A percentile compares a stretch with the other conserved stretches of the same genome.
phyloP scores from a whole-genome alignment of 495 filamentous ascomycete genomes.

The Cladorrhinum samala region DNA sequence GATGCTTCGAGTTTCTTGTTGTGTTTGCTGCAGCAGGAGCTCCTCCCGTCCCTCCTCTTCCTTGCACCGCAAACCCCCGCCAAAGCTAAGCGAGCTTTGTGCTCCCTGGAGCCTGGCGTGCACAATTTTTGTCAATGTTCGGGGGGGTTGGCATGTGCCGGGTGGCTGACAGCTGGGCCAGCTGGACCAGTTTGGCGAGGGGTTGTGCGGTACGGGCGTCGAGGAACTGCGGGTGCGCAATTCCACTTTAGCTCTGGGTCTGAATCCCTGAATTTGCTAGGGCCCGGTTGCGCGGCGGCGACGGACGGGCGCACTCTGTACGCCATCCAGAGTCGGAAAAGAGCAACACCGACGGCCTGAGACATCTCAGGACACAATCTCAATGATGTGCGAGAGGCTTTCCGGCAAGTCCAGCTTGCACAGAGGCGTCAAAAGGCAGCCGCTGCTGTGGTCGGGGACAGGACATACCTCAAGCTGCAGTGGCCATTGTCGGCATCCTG shows the following conservation, averaged over 20 bases:
- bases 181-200: too few species aligned
- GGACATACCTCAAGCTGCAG: conserved; percentile 13
- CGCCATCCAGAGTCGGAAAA: not conserved
- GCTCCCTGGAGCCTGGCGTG: not conserved
- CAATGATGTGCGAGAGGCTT: not conserved
- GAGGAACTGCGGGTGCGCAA: not conserved
- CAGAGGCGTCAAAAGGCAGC: not conserved
- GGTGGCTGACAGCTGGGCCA: not conserved
- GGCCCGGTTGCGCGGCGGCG: too few species aligned
- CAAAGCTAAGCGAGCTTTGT: conserved; percentile 13
- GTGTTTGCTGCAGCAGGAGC: conserved; percentile 18
- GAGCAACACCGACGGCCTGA: not conserved
- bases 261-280: too few species aligned
- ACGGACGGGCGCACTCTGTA: too few species aligned
- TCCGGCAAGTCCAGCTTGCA: not conserved
- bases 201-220: not conserved
- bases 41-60: not conserved
- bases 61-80: conserved; percentile 1
- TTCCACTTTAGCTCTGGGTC: not conserved
- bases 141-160: not conserved
- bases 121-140: not conserved
- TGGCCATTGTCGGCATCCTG: not conserved
- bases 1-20: conserved; percentile 17
- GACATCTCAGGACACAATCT: not conserved
- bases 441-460: conserved; percentile 5